Percentiles rank a stretch among this genome's conserved stretches.
phyloP scores from a whole-genome alignment of 2,329 filamentous ascomycete genomes.

The Aspergillus sp. region DNA sequence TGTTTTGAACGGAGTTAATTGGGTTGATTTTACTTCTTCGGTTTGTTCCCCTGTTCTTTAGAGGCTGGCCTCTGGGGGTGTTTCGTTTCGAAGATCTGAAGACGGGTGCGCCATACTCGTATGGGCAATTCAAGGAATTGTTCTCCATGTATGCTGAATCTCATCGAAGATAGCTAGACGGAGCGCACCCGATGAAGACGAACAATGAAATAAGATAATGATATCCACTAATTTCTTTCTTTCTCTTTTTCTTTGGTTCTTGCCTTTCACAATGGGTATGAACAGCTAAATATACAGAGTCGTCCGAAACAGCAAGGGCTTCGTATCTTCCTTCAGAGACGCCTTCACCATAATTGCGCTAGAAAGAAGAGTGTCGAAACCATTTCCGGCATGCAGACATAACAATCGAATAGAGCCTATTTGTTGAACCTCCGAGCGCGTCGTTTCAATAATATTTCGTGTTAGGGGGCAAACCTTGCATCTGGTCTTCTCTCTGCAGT shows the following conservation, averaged over 20 bases:
- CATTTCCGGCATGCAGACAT: too few species aligned
- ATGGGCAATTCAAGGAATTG: neutral
- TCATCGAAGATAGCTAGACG: neutral
- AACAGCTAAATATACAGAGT: neutral
- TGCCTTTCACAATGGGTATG: neutral
- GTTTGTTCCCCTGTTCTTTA: neutral
- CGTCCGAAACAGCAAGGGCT: too few species aligned
- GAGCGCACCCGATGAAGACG: neutral
- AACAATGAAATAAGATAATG: neutral
- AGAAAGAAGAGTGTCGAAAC: too few species aligned
- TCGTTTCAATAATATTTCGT: constrained; percentile 11
- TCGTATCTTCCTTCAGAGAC: too few species aligned
- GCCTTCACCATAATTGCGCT: too few species aligned
- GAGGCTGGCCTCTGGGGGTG: neutral
- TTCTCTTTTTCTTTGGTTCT: neutral
- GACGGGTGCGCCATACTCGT: neutral
- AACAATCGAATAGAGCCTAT: too few species aligned
- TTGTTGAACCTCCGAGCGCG: too few species aligned
- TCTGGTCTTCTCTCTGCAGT: constrained; percentile 8
- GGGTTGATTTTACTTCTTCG: neutral
- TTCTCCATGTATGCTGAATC: neutral
- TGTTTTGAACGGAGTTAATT: neutral
- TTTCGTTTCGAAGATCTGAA: neutral
- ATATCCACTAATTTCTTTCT: too few species aligned
- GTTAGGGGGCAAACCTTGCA: constrained; percentile 6